Base-by-base conservation (phyloP, 441 rosid genomes). In the Geranium incanum region DNA sequence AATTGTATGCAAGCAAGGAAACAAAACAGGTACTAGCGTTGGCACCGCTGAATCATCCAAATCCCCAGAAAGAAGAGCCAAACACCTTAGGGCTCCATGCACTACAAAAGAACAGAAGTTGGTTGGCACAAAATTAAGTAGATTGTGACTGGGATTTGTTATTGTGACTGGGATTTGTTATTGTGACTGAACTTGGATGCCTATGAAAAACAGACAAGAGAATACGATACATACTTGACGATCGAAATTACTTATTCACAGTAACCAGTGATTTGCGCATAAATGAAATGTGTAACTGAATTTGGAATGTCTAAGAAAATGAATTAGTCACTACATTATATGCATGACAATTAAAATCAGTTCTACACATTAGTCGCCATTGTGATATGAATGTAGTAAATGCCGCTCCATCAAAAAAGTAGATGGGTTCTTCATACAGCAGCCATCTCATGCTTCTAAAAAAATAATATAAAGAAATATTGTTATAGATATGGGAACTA, bases 81-180 rank as follows among this genome's bases (percentile, higher is more conserved):
- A 72, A 79, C 99, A 94, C 84, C 89, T 88, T 77, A 92, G 84
- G 81, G 91, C 97, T 50, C 97, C 99, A 73, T 86, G 84, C 75
- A 91, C 98, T 94, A 73, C 78, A 81, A 71, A 68, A 52, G 68
- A 73, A 68, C 36, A 74, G 12, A 18, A 71, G 15, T 66, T 55
- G 60, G 21, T 55, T 62, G 66, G 11, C 66, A 62, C 36, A 62
- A 62, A 9, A 62, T 21, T 21, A 62, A 21, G 66, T 62, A 21
- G 66, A 62, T 21, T 62, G 13, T 13, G 15, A n/a, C 18, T 11
- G 16, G 59, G 33, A 28, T 28, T 28, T 28, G 33, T 28, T 28
- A 50, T 50, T 50, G 4, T 21, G 3, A 23, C 36, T 1, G n/a
- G 59, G 33, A 28, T 28, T 28, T 28, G 33, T 28, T 28, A 50